Percentiles rank a stretch among this genome's conserved stretches.
Evolutionary conservation across 352 stramenopile species (phyloP).

Genomic region (Pythium scleroteichum): DNA sequence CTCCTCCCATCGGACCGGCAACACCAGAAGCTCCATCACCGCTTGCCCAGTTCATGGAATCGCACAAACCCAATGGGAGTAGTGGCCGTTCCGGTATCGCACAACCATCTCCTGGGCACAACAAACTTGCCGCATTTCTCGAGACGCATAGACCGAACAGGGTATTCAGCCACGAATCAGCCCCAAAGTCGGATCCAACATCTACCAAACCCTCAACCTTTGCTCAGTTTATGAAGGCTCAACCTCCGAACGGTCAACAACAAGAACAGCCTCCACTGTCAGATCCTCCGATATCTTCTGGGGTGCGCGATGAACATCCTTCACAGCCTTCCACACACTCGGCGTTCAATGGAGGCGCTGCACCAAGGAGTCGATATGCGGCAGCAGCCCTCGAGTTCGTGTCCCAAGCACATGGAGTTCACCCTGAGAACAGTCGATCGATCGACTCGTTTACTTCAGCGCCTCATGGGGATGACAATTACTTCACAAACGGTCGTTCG

Average conservation of each 20-base stretch:
- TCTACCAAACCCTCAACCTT: not conserved
- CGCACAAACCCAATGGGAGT: not conserved
- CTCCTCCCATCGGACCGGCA: not conserved
- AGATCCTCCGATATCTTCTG: not conserved
- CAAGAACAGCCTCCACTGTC: not conserved
- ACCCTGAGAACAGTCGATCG: not conserved
- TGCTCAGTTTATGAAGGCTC: not conserved
- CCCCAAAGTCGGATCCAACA: not conserved
- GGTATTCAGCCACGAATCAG: not conserved
- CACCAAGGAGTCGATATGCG: constrained; percentile 7
- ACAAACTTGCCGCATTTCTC: not conserved
- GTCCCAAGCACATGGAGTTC: not conserved
- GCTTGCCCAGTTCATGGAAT: not conserved
- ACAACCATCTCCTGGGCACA: not conserved
- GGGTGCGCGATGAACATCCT: not conserved
- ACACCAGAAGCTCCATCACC: not conserved
- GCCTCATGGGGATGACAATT: not conserved
- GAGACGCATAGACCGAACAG: not conserved
- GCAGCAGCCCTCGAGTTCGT: constrained; percentile 19
- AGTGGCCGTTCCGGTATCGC: not conserved
- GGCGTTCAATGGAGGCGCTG: constrained; percentile 4
- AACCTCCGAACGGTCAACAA: not conserved
- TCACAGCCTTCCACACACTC: not conserved
- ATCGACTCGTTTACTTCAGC: no score
- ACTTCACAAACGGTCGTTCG: not conserved